Base-by-base conservation (phyloP, 1,284 basidiomycete genomes). In the Malassezia brasiliensis region DNA sequence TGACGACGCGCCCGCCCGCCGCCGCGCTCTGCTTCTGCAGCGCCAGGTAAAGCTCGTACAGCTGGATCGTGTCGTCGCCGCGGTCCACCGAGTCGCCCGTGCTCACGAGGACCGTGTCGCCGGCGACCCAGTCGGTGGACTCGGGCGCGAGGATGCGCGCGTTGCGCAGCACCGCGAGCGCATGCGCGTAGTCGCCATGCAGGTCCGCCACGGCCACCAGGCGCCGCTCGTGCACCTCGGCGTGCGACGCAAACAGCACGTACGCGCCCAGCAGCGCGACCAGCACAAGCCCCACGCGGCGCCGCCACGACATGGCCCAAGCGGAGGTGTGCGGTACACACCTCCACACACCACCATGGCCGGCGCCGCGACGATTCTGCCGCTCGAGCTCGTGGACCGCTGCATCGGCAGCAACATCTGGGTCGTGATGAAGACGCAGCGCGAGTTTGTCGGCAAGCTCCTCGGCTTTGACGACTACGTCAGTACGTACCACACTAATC, bases 391-490 rank as follows among this genome's bases (percentile, higher is more conserved):
- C 19, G 74, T 75, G 50, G 74, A 75, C 62, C 65, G 71, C 28
- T 75, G 74, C 59, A 72, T 75, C 53, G 74, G 74, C 34, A 72
- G 67, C 36, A 63, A 62, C 47, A 75, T 75, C 57, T 75, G 74
- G 74, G 73, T 75, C 34, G 64, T 75, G 38, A 74, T 75, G 73
- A 75, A 75, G 63, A 63, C 66, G 28, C 64, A 74, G 34, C 58
- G 74, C 28, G 74, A 75, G 60, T 72, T 75, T 77, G 88, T 86
- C 15, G 93, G 93, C n/a, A 96, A 85, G 3, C 79, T 98, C 46
- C 81, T 93, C 40, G 93, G 94, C 2, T 98, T 98, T 71, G 94
- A 98, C 76, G 93, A 98, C 78, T 98, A 93, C 76, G 93, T 98
- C 76, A 98, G 93, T 96, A 77, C 83, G 93, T 96, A 42, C 22